Percentiles rank a stretch among this genome's conserved stretches.
These are phyloP conservation scores for Aquilaria yunnanensis DNA, from an alignment of 345 rosid species.

Conservation along the genomic window DNA sequence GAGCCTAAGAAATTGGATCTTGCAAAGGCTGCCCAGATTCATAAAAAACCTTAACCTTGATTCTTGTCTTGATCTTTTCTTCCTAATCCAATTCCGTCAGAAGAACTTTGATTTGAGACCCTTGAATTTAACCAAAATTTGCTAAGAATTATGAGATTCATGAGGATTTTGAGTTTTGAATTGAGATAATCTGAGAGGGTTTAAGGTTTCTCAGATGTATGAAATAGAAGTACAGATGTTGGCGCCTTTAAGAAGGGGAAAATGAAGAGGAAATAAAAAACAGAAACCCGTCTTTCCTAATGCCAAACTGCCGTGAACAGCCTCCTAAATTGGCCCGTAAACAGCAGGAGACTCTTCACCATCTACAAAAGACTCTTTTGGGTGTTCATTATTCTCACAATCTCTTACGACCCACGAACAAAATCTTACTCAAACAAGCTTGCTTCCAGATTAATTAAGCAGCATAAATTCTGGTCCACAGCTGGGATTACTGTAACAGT, in stretches of 20 bases:
- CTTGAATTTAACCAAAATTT: no score
- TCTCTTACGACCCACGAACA: conserved; percentile 51
- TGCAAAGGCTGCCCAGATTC: no score
- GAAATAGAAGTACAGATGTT: no score
- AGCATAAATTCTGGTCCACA: conserved; percentile 80
- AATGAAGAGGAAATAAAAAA: conserved; percentile 14
- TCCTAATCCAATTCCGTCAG: no score
- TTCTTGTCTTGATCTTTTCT: no score
- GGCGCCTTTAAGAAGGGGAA: conserved; percentile 35
- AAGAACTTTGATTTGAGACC: no score
- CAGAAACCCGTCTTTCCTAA: conserved; percentile 14
- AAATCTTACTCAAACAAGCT: conserved; percentile 43
- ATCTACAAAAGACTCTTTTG: conserved; percentile 82
- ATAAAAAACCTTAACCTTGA: no score
- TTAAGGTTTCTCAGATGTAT: no score
- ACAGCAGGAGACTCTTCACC: conserved; percentile 43
- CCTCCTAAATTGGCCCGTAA: conserved; percentile 32
- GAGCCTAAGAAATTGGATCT: no score
- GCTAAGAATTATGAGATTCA: no score
- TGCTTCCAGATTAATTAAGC: conserved; percentile 36
- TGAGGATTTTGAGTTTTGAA: no score
- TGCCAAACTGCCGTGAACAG: conserved; percentile 30
- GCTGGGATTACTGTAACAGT: conserved; percentile 43
- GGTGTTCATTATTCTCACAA: conserved; percentile 51
- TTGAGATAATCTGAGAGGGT: no score